A percentile compares a stretch with the other conserved stretches of the same genome.
These are phyloP conservation scores for Gossypium sturtianum DNA, from an alignment of 345 rosid genomes.

Conservation along the genomic window DNA sequence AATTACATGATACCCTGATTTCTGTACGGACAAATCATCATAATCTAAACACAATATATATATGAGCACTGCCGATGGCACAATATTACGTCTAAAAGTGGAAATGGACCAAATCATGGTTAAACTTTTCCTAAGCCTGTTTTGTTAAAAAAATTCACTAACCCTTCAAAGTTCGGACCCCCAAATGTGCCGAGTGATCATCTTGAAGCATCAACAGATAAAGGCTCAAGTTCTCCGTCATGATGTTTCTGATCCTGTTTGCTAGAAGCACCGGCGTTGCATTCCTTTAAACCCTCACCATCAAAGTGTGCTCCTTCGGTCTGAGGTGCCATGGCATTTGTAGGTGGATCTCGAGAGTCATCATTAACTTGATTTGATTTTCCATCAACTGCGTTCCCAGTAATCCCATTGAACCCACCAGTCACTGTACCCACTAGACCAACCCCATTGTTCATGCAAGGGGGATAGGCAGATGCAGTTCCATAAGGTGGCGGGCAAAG, in stretches of 20 bases:
- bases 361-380: slow-evolving; percentile 17
- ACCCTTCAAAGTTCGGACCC: slow-evolving; percentile 11
- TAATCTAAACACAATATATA: slow-evolving; percentile 8
- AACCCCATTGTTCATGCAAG: slow-evolving; percentile 32
- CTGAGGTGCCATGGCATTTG: slow-evolving; percentile 18
- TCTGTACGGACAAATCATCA: slow-evolving; percentile 19
- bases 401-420: slow-evolving; percentile 19
- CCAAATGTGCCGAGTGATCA: slow-evolving; percentile 15
- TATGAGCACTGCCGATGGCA: background rate
- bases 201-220: slow-evolving; percentile 24
- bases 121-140: slow-evolving; percentile 19
- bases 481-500: slow-evolving; percentile 28
- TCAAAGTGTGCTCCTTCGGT: slow-evolving; percentile 21
- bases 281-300: slow-evolving; percentile 19
- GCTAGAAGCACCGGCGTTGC: slow-evolving; percentile 12
- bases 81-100: slow-evolving; percentile 7
- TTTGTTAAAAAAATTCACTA: slow-evolving; percentile 33
- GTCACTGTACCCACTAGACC: slow-evolving; percentile 18
- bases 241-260: slow-evolving; percentile 18
- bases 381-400: slow-evolving; percentile 22
- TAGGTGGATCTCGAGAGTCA: background rate
- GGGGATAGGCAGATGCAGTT: slow-evolving; percentile 23
- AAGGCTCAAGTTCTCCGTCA: slow-evolving; percentile 21
- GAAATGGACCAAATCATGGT: slow-evolving; percentile 17
- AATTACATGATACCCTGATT: slow-evolving; percentile 7